Evolutionary conservation across 169 alveolate genomes (phyloP), one percentile per base, ranked within the genome.

Genomic region (Hammondia hammondi): DNA sequence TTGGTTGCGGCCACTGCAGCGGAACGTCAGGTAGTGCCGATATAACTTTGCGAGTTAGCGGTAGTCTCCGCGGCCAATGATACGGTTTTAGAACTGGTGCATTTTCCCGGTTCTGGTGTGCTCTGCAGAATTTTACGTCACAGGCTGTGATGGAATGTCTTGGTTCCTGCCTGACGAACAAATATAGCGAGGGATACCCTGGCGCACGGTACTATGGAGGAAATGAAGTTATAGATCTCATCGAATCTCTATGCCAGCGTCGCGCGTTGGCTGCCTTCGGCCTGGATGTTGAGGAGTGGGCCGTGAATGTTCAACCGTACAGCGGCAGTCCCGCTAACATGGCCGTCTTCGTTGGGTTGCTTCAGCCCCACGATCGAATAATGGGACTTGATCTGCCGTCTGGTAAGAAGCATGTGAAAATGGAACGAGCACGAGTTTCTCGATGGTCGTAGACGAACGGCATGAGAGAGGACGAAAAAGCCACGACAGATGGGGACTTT

Each of bases 291-390:
- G 99, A 97, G 67, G 98, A 98, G 92, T 99, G 99, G 99, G 99
- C 99, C 37, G 99, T 98, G 32, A 99, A 98, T 96, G 99, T 99
- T 29, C 99, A 99, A 96, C 99, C 99, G 2, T 98, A 98, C 45
- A 98, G 99, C 46, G 99, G 98, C 35, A 93, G 99, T 52, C 99
- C 99, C 2, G 99, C 99, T 4, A 99, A 99, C 96, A 97, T 99
- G 81, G 99, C 99, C 46, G 99, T 98, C 14, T 98, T 98, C 95
- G 97, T 98, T 90, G 99, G 99, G 6, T 96, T 99, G 35, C 97
- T 99, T n/a, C 97, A 98, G 32, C 99, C 99, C 35, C 99, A 98
- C 57, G 99, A 98, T 92, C 98, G 99, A 95, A 98, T 99, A 94
- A 98, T 99, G 99, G 99, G 99, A 48, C 96, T 99, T 88, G 99